Conservation (phyloP, 2,329 filamentous ascomycete species). For the Mariannaea elegans region DNA sequence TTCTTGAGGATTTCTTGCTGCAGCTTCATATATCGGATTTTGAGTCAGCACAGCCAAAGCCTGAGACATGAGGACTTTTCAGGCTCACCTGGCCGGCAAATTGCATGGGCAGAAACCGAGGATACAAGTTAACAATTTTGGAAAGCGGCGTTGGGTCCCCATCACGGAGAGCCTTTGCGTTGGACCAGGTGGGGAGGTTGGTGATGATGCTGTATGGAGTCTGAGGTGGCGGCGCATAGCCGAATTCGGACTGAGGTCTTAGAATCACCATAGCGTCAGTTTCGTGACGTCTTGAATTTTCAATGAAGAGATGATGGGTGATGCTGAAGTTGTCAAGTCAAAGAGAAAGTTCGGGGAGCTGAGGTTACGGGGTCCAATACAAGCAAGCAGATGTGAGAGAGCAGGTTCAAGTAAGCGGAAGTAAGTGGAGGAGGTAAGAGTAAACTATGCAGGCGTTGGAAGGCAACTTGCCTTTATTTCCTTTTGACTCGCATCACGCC, state of each 20-base stretch:
- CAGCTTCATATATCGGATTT: constrained; percentile 41
- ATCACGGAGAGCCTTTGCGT: constrained; percentile 49
- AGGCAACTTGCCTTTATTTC: too few relatives aligned
- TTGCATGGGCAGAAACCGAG: constrained; percentile 55
- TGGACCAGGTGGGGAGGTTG: constrained; percentile 55
- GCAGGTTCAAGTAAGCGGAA: not conserved
- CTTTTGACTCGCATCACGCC: too few relatives aligned
- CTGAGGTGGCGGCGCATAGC: constrained; percentile 57
- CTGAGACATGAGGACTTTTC: not conserved
- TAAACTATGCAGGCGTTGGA: too few relatives aligned
- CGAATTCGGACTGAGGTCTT: constrained; percentile 50
- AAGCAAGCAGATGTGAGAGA: not conserved
- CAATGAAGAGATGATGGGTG: too few relatives aligned
- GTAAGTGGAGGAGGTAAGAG: too few relatives aligned
- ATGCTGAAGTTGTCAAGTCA: too few relatives aligned
- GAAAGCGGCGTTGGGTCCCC: constrained; percentile 49
- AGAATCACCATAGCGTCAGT: constrained; percentile 46
- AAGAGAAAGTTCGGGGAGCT: too few relatives aligned
- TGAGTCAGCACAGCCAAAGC: not conserved
- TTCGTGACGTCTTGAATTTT: too few relatives aligned
- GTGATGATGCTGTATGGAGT: constrained; percentile 57
- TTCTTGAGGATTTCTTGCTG: constrained; percentile 46
- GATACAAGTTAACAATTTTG: constrained; percentile 54
- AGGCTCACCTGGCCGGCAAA: constrained; percentile 44
- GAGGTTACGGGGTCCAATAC: not conserved